Evolutionary conservation across 805 yeast species (phyloP).

Genomic region (Nadsonia fulvescens): DNA sequence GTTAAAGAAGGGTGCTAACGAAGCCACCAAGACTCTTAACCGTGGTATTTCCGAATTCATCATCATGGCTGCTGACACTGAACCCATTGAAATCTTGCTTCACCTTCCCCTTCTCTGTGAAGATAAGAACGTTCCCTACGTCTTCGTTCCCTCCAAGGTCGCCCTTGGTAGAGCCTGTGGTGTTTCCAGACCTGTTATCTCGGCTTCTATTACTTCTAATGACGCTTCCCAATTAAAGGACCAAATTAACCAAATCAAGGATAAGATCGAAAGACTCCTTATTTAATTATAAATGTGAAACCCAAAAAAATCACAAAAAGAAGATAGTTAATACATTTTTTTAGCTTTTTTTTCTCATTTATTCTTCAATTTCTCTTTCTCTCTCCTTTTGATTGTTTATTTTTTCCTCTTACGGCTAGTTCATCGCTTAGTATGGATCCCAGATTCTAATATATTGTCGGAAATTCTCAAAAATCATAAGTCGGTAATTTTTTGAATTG

Average conservation of each 20-base stretch:
- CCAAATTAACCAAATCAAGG: conserved; percentile 95
- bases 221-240: conserved; percentile 94
- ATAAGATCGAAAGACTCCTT: conserved; percentile 94
- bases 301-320: too few species aligned
- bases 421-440: too few species aligned
- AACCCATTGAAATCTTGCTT: conserved; percentile 94
- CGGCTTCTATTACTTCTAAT: conserved; percentile 95
- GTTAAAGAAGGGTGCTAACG: conserved; percentile 98
- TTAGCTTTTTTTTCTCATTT: too few species aligned
- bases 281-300: too few species aligned
- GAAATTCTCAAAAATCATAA: too few species aligned
- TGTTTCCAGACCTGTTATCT: conserved; percentile 97
- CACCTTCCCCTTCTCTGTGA: conserved; percentile 96
- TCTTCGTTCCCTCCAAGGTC: conserved; percentile 93
- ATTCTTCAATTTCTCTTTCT: neutral
- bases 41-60: conserved; percentile 99
- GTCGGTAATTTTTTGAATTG: too few species aligned
- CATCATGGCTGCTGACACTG: conserved; percentile 99
- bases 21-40: conserved; percentile 97
- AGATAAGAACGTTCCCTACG: conserved; percentile 98
- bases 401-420: neutral
- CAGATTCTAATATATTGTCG: too few species aligned
- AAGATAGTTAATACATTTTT: too few species aligned
- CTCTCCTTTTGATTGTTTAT: neutral
- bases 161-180: conserved; percentile 99